Percentiles rank a stretch among this genome's conserved stretches.
Evolutionary conservation across 352 stramenopile genomes (phyloP).

Genomic region (Globisporangium iwayamae): DNA sequence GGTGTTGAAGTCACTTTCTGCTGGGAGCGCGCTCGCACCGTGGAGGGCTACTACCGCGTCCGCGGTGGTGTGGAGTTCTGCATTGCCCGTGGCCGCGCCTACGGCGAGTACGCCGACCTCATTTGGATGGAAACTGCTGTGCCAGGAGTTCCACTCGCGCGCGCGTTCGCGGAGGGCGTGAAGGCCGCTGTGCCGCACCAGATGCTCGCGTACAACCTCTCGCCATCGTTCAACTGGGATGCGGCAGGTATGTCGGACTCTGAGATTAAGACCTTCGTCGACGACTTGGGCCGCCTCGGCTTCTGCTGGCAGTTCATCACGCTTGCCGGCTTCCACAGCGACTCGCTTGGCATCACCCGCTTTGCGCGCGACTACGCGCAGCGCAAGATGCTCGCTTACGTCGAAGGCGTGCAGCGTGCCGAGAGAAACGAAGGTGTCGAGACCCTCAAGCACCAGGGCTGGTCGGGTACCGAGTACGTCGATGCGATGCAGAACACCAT

Average conservation of each 20-base stretch:
- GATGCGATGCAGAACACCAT: conserved; percentile 96
- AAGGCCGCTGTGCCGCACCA: conserved; percentile 91
- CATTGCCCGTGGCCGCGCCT: conserved; percentile 93
- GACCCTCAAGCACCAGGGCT: conserved; percentile 97
- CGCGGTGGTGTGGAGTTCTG: conserved; percentile 96
- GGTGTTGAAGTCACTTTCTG: conserved; percentile 90
- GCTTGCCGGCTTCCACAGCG: conserved; percentile 97
- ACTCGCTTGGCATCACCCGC: conserved; percentile 95
- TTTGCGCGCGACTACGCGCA: conserved; percentile 91
- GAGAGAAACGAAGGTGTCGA: conserved; percentile 94
- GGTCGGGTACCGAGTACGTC: conserved; percentile 96
- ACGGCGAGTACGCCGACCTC: conserved; percentile 94
- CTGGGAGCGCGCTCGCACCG: conserved; percentile 94
- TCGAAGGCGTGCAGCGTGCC: conserved; percentile 95
- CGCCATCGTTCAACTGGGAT: conserved; percentile 99
- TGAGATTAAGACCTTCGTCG: conserved; percentile 94
- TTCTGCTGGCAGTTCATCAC: conserved; percentile 99
- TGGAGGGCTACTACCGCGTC: conserved; percentile 98
- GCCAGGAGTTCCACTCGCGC: conserved; percentile 93
- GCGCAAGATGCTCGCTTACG: conserved; percentile 94
- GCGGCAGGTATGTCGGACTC: conserved; percentile 93
- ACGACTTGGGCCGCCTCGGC: conserved; percentile 93
- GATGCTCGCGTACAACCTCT: conserved; percentile 99
- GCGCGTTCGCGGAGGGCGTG: conserved; percentile 92
- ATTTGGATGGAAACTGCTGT: conserved; percentile 99